Evolutionary conservation across 2,329 filamentous ascomycete genomes (phyloP).

Genomic region (Sordariomycetes sp.): DNA sequence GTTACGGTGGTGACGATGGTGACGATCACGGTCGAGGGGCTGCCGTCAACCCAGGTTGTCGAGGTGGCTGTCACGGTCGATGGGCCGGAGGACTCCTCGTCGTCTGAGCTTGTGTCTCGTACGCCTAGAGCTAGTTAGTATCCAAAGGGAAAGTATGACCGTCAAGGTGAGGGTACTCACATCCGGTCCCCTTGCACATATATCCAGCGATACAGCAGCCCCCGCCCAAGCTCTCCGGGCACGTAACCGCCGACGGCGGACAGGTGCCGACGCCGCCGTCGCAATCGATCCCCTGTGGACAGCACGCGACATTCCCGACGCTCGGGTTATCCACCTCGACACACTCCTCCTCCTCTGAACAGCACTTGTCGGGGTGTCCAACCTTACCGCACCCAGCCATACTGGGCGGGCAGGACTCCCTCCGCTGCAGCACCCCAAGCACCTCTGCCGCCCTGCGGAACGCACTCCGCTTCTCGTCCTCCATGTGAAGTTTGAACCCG

Average conservation of each 20-base stretch:
- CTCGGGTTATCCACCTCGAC: conserved; percentile 48
- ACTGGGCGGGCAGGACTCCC: conserved; percentile 54
- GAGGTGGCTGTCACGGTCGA: conserved; percentile 25
- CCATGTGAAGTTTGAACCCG: conserved; percentile 35
- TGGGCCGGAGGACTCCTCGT: conserved; percentile 8
- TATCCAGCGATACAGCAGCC: conserved; percentile 67
- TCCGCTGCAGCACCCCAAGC: conserved; percentile 34
- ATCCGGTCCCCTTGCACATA: conserved; percentile 56
- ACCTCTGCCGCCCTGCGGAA: conserved; percentile 30
- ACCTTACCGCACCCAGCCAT: conserved; percentile 53
- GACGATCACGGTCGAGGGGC: conserved; percentile 25
- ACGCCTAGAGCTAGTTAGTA: background rate
- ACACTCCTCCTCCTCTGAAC: conserved; percentile 51
- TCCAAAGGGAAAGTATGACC: background rate
- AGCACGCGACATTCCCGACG: conserved; percentile 62
- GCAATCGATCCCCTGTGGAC: conserved; percentile 51
- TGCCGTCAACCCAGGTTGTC: conserved; percentile 20
- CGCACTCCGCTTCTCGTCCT: conserved; percentile 10
- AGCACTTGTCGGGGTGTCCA: conserved; percentile 59
- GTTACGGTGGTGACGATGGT: conserved; percentile 23
- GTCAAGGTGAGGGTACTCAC: conserved; percentile 29
- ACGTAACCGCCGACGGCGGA: conserved; percentile 47
- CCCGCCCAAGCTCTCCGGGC: conserved; percentile 50
- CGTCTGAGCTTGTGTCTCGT: background rate
- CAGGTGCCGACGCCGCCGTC: conserved; percentile 51